Evolutionary conservation across 225 moss, liverwort and hornwort species (phyloP).

Genomic region (Bryum argenteum): DNA sequence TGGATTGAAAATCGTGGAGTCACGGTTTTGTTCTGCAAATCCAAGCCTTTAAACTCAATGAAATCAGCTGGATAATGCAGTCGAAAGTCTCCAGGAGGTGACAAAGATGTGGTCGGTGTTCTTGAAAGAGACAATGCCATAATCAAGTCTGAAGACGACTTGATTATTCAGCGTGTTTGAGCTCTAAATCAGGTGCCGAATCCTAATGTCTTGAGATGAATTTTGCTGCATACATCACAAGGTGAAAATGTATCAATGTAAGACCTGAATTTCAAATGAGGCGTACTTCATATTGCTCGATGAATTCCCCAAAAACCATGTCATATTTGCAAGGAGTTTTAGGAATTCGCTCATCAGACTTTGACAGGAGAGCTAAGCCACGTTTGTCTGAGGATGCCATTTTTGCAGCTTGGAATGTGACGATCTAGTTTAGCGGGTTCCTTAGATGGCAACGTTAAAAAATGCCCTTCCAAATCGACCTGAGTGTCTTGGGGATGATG

Average conservation of each 20-base stretch:
- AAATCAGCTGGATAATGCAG: background rate
- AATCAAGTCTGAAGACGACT: background rate
- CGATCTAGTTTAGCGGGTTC: conserved; percentile 1
- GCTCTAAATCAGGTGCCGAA: background rate
- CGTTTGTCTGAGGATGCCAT: conserved; percentile 6
- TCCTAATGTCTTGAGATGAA: background rate
- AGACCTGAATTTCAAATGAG: background rate
- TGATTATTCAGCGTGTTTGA: background rate
- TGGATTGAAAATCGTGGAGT: background rate
- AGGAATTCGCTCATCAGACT: background rate
- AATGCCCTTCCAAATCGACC: conserved; percentile 89
- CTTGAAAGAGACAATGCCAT: background rate
- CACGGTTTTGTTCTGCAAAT: background rate
- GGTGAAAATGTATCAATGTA: background rate
- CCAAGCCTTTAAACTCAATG: background rate
- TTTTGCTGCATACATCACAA: background rate
- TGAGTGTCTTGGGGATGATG: conserved; percentile 89
- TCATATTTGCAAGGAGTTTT: no score
- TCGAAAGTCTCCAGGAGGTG: background rate
- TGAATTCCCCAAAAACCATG: background rate
- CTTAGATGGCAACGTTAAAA: conserved; percentile 78
- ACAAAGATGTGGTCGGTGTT: background rate
- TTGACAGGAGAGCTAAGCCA: background rate
- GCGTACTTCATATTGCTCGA: background rate
- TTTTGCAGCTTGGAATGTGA: conserved; percentile 8